Evolutionary conservation across 805 yeast species (phyloP), one percentile per base, ranked within the genome.

Genomic region (Yamadazyma laniorum): DNA sequence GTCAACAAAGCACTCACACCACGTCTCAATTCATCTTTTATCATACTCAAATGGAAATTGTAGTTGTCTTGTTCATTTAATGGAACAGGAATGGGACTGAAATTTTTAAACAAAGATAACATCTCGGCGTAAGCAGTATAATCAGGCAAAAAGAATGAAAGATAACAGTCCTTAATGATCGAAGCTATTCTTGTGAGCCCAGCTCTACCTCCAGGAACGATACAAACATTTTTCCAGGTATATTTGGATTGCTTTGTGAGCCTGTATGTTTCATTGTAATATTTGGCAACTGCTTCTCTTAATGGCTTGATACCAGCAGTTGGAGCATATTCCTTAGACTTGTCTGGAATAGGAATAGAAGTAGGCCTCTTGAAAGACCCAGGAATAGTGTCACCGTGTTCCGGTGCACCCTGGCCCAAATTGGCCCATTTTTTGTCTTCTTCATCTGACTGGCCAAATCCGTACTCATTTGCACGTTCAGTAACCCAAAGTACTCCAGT

Each of bases 401-500:
- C 82, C 3, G 83, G 82, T 40, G 80, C 79, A 33, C 83, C 83
- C 53, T 77, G 83, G 29, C 83, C 83, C 53, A 77, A 61, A 52
- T 77, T 77, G 26, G 79, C 75, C 82, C 82, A 77, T 9, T 63
- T 61, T 29, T 59, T 59, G 39, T 56, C 60, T 31, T 59, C 59
- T 34, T 65, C 68, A 6, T 61, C 59, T 18, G 40, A 31, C 14
- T 36, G 29, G 33, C 62, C 54, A 51, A 62, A 77, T 0, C 83
- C 83, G 51, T 77, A 73, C 44, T 74, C 81, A 30, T 61, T 57
- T 21, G 83, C 83, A 44, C 81, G 62, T 49, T 77, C 82, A 1
- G 83, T 77, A 39, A 76, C 76, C 83, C 83, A 77, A 36, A 77
- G 69, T 23, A 77, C 83, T 39, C 83, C 83, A 0, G 83, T 77